Evolutionary conservation across 202 grass and related monocot genomes (phyloP).

Genomic region (Dendrocalamus latiflorus): DNA sequence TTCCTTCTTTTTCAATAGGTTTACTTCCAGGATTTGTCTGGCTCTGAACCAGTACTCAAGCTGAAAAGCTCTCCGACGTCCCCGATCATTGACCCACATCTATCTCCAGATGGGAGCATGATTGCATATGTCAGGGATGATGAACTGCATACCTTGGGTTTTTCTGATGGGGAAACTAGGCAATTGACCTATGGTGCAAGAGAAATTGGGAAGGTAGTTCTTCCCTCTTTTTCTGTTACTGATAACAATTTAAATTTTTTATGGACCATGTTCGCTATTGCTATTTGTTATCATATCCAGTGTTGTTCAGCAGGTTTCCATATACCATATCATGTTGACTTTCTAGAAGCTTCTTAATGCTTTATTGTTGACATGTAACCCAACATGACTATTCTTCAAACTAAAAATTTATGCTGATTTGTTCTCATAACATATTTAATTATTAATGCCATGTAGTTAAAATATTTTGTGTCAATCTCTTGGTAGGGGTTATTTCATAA

Average conservation of each 20-base stretch:
- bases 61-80: constrained; percentile 58
- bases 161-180: constrained; percentile 53
- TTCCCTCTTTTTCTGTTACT: neutral
- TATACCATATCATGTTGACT: neutral
- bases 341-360: neutral
- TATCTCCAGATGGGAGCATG: too few species aligned
- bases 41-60: constrained; percentile 81
- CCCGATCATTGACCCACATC: constrained; percentile 84
- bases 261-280: neutral
- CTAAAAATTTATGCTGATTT: constrained; percentile 3
- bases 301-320: neutral
- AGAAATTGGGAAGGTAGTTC: constrained; percentile 71
- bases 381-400: constrained; percentile 1
- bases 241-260: neutral
- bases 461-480: constrained; percentile 2
- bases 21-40: constrained; percentile 94
- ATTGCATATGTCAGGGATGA: constrained; percentile 90
- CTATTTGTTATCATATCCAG: too few species aligned
- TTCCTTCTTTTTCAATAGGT: constrained; percentile 52
- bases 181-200: constrained; percentile 78
- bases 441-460: neutral
- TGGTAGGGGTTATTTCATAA: neutral
- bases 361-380: neutral
- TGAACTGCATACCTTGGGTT: constrained; percentile 59
- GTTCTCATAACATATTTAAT: neutral